Conservation (phyloP, 257 asterid species). For the Petunia axillaris region DNA sequence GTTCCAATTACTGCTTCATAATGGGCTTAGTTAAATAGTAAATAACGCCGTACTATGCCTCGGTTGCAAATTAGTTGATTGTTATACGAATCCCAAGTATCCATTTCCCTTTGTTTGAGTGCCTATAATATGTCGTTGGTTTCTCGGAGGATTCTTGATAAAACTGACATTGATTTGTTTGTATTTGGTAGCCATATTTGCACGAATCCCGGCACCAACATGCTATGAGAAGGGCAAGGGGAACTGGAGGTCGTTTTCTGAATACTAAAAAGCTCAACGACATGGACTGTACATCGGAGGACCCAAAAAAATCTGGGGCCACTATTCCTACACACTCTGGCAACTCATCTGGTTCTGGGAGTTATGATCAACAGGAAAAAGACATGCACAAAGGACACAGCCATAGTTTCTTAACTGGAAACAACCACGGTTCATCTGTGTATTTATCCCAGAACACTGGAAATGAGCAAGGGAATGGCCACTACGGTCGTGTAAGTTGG, state of each 20-base stretch:
- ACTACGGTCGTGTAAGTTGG: slow-evolving; percentile 43
- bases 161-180: neutral
- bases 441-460: slow-evolving; percentile 38
- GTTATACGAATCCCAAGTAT: neutral
- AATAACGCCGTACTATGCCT: neutral
- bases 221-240: slow-evolving; percentile 82
- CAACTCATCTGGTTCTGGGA: slow-evolving; percentile 52
- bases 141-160: neutral
- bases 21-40: slow-evolving; percentile 4
- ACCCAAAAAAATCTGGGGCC: slow-evolving; percentile 40
- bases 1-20: neutral
- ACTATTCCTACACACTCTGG: slow-evolving; percentile 41
- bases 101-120: neutral
- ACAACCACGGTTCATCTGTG: slow-evolving; percentile 28
- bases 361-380: slow-evolving; percentile 39
- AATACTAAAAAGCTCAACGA: slow-evolving; percentile 55
- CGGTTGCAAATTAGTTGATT: neutral
- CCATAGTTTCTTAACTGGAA: slow-evolving; percentile 38
- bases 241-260: slow-evolving; percentile 83
- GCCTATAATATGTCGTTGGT: neutral
- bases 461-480: slow-evolving; percentile 39
- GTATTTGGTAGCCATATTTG: slow-evolving; percentile 67
- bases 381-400: slow-evolving; percentile 33
- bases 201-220: slow-evolving; percentile 83
- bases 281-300: slow-evolving; percentile 32